These are phyloP conservation scores for Ascochyta viciae-villosae DNA, from an alignment of 2,329 filamentous ascomycete species.

Conservation along the genomic window DNA sequence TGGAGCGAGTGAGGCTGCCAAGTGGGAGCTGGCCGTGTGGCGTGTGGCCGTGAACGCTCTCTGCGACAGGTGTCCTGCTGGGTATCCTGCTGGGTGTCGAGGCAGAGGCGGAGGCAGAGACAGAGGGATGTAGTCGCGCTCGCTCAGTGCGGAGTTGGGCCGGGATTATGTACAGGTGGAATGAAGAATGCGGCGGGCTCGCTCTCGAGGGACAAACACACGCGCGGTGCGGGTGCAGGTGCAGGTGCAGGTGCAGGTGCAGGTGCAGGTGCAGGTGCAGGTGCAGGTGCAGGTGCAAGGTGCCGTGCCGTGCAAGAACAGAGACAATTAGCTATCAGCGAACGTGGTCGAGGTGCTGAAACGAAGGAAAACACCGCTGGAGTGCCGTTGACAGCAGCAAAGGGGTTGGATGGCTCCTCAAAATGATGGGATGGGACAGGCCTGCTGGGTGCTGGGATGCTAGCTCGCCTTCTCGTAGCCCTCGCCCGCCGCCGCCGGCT, in stretches of 20 bases:
- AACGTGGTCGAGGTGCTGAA: slow-evolving; percentile 37
- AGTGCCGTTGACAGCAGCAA: slow-evolving; percentile 29
- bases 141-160: slow-evolving; percentile 6
- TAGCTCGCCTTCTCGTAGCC: slow-evolving; percentile 19
- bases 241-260: too few species aligned
- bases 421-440: slow-evolving; percentile 21
- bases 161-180: slow-evolving; percentile 24
- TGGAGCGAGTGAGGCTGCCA: slow-evolving; percentile 38
- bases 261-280: too few species aligned
- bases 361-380: slow-evolving; percentile 37
- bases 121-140: slow-evolving; percentile 18
- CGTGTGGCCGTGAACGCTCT: slow-evolving; percentile 1
- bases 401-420: slow-evolving; percentile 29
- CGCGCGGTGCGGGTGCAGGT: neutral
- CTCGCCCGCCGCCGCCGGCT: slow-evolving; percentile 19
- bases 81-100: too few species aligned
- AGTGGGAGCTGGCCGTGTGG: slow-evolving; percentile 17
- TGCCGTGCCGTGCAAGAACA: slow-evolving; percentile 10
- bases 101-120: neutral
- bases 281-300: neutral
- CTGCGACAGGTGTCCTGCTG: slow-evolving; percentile 4
- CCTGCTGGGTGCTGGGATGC: slow-evolving; percentile 20
- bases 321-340: slow-evolving; percentile 39
- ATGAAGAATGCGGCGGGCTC: slow-evolving; percentile 26
- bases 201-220: slow-evolving; percentile 24